Base-by-base conservation (phyloP, 1,284 basidiomycete species). In the Athelia sp. region DNA sequence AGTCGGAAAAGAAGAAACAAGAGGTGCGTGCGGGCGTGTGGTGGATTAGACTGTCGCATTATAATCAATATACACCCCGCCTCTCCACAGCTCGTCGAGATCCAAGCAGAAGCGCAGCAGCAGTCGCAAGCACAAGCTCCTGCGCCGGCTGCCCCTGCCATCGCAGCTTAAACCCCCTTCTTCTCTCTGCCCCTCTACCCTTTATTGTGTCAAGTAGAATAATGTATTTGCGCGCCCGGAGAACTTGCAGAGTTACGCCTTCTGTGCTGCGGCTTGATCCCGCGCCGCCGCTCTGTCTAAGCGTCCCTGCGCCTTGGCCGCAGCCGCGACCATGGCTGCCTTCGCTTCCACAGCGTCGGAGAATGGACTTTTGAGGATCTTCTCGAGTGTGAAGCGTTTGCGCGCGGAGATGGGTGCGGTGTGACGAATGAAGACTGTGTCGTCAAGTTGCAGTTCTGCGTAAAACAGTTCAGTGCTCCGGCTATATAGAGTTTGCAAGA, bases 321-420 rank as follows among this genome's bases (percentile, higher is more conserved):
- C n/a, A n/a, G n/a, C n/a, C n/a, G n/a, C n/a, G n/a, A n/a, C n/a
- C n/a, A n/a, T n/a, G n/a, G n/a, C n/a, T 11, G 32, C 32, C n/a
- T 11, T 34, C 11, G n/a, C n/a, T 11, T 11, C 32, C 11, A n/a
- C 32, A 11, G 32, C 32, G 11, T 34, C 32, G n/a, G 11, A 11
- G n/a, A 34, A 79, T 10, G 87, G 86, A 57, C 84, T 87, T 56
- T 70, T 74, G 43, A 90, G 60, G 32, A 91, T 65, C 50, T 68
- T 75, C 61, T 88, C 81, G 35, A 91, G 69, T 48, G 65, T 76
- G 71, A 90, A 90, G 26, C 82, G 75, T 65, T 91, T 91, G 54
- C 78, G 73, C 18, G 83, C 84, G 21, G 89, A 90, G 57, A 88
- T 68, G 10, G 86, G 87, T 42, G 82, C 83, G 62, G 87, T 90